Base-by-base conservation (phyloP, 2,329 filamentous ascomycete species). In the Fusarium palustre region DNA sequence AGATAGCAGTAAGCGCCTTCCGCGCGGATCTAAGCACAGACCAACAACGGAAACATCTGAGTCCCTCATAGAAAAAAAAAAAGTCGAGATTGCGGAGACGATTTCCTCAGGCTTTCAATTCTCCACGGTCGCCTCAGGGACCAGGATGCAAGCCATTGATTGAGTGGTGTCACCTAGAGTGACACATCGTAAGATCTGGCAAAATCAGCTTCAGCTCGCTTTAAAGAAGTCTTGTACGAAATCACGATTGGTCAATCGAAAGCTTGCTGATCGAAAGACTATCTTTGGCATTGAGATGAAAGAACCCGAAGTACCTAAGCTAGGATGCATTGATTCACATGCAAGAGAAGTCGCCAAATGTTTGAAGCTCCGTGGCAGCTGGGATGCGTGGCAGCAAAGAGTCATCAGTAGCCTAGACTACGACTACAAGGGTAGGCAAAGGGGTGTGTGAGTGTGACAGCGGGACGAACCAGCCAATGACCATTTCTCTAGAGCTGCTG, bases 301-400 rank as follows among this genome's bases (percentile, higher is more conserved):
- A 28, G 31, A 36, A 45, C 18, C 31, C 20, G 13, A 2, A 48
- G 59, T 22, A 47, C 24, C 41, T 30, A 49, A 25, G 16, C 8
- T 42, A 25, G 38, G n/a, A 16, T 36, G 11, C 55, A 16, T 38
- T 16, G 20, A 18, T 63, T 70, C 63, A 61, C 63, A 55, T 70
- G 59, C 52, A 22, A 60, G 30, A 65, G 43, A 39, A 6, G 5
- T 64, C 28, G 47, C 52, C 34, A 52, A 61, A 59, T 38, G 30
- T 36, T 30, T 56, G 55, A 64, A 65, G 66, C 54, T 64, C 52
- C 63, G 67, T 64, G 62, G 58, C 58, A 64, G 67, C 66, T 49
- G 25, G 64, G 58, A 61, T 68, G 54, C 47, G 60, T 69, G 68
- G 59, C 68, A 71, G 59, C 46, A 53, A 67, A 68, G 68, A 70